These are phyloP conservation scores for Lasiodiplodia sp. DNA, from an alignment of 2,329 filamentous ascomycete genomes.

Conservation along the genomic window DNA sequence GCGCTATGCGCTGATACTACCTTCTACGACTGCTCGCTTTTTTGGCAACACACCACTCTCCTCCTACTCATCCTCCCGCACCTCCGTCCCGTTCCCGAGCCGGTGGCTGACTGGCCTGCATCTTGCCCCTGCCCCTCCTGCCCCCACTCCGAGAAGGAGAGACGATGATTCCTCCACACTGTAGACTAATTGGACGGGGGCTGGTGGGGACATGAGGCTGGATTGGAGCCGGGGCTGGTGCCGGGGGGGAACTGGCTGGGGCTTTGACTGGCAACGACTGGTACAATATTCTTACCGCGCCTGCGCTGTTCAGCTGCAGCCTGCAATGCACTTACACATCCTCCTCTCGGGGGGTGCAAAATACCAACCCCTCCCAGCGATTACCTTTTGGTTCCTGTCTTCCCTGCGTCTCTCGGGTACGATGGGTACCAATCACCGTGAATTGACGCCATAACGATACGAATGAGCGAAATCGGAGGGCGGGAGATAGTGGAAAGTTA, in stretches of 20 bases:
- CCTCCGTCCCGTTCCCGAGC: too few relatives aligned
- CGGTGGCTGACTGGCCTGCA: too few relatives aligned
- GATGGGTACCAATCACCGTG: background rate
- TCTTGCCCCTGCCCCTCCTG: background rate
- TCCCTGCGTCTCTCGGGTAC: background rate
- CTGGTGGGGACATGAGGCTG: background rate
- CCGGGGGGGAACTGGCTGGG: background rate
- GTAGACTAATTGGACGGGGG: background rate
- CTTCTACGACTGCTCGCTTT: background rate
- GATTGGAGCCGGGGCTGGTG: background rate
- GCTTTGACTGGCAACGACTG: background rate
- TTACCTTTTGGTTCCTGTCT: background rate
- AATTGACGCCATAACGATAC: background rate
- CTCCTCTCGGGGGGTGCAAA: background rate
- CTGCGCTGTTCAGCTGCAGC: background rate
- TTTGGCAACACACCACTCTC: background rate
- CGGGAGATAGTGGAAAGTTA: too few relatives aligned
- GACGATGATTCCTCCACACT: background rate
- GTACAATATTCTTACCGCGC: background rate
- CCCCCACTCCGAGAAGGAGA: background rate
- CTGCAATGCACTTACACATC: conserved; percentile 22
- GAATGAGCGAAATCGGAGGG: background rate
- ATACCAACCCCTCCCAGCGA: background rate
- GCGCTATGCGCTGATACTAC: background rate
- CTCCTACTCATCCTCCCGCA: too few relatives aligned